Conservation (phyloP, 441 rosid genomes). For the Capsella rubella region DNA sequence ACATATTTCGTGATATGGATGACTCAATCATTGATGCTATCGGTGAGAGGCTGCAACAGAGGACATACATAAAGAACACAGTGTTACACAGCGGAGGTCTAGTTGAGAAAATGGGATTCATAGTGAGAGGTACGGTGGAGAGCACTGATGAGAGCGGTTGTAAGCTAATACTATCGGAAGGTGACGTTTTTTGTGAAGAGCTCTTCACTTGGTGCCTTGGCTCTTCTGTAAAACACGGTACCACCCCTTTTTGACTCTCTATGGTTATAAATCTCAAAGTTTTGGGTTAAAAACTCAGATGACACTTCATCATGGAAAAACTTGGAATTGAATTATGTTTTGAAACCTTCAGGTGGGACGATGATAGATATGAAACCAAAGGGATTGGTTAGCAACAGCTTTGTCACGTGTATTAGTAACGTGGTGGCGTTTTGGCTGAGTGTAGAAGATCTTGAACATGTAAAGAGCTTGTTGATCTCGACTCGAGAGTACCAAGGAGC, state of each 20-base stretch:
- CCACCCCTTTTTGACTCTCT: neutral
- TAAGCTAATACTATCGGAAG: slow-evolving; percentile 55
- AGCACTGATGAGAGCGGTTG: slow-evolving; percentile 71
- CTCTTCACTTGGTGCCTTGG: slow-evolving; percentile 90
- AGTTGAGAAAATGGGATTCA: slow-evolving; percentile 81
- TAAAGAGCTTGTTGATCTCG: slow-evolving; percentile 55
- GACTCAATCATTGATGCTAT: slow-evolving; percentile 76
- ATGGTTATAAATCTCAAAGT: neutral
- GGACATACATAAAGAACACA: slow-evolving; percentile 67
- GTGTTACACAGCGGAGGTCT: slow-evolving; percentile 61
- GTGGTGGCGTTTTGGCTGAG: slow-evolving; percentile 90
- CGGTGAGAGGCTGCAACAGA: slow-evolving; percentile 76
- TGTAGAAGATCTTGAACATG: slow-evolving; percentile 86
- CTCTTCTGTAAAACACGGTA: slow-evolving; percentile 70
- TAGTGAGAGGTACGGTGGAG: slow-evolving; percentile 80
- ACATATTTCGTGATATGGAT: slow-evolving; percentile 77
- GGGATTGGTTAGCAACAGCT: slow-evolving; percentile 63
- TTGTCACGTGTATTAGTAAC: slow-evolving; percentile 68
- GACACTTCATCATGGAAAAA: neutral
- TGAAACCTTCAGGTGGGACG: slow-evolving; percentile 57
- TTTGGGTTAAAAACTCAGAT: neutral
- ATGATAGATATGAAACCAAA: slow-evolving; percentile 56
- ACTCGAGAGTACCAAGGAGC: slow-evolving; percentile 63
- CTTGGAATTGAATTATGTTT: slow-evolving; percentile 15
- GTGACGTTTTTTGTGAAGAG: slow-evolving; percentile 87